A percentile compares a stretch with the other conserved stretches of the same genome.
These are phyloP conservation scores for Chrysanthemum makinoi DNA, from an alignment of 129 eudicot species.

Conservation along the genomic window DNA sequence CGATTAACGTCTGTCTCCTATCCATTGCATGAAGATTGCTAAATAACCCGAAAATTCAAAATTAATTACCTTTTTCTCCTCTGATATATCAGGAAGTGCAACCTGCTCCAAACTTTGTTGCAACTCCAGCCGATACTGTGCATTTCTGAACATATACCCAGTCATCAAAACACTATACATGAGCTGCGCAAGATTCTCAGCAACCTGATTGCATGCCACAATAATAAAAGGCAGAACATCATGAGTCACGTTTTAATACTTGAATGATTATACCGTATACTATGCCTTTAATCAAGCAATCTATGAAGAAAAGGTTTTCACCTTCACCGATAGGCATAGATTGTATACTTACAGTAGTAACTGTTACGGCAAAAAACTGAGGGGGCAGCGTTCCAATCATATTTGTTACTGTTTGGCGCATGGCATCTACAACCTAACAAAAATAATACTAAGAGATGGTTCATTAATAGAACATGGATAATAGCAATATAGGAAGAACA, in stretches of 20 bases:
- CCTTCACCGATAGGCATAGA: not conserved
- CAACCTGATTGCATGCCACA: slow-evolving; percentile 56
- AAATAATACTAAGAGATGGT: not conserved
- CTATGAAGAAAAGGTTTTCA: not conserved
- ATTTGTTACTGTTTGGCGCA: slow-evolving; percentile 97
- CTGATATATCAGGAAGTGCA: slow-evolving; percentile 86
- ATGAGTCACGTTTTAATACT: not conserved
- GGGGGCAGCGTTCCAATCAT: slow-evolving; percentile 98
- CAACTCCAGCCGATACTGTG: slow-evolving; percentile 83
- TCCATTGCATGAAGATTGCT: not conserved
- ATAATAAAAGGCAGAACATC: not conserved
- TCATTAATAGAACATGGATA: not conserved
- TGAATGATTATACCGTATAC: not conserved
- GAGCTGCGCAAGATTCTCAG: slow-evolving; percentile 95
- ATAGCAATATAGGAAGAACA: slow-evolving; percentile 2
- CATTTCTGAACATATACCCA: slow-evolving; percentile 95
- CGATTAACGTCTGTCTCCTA: not conserved
- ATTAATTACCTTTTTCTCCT: slow-evolving; percentile 52
- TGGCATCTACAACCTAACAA: slow-evolving; percentile 94
- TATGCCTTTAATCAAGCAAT: slow-evolving; percentile 12
- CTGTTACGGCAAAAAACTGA: slow-evolving; percentile 91
- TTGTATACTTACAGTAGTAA: slow-evolving; percentile 72
- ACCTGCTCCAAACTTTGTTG: slow-evolving; percentile 96
- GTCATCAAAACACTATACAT: slow-evolving; percentile 99
- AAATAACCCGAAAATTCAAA: slow-evolving; percentile 7